Evolutionary conservation across 2,329 filamentous ascomycete genomes (phyloP).

Genomic region (Fusarium anguioides): DNA sequence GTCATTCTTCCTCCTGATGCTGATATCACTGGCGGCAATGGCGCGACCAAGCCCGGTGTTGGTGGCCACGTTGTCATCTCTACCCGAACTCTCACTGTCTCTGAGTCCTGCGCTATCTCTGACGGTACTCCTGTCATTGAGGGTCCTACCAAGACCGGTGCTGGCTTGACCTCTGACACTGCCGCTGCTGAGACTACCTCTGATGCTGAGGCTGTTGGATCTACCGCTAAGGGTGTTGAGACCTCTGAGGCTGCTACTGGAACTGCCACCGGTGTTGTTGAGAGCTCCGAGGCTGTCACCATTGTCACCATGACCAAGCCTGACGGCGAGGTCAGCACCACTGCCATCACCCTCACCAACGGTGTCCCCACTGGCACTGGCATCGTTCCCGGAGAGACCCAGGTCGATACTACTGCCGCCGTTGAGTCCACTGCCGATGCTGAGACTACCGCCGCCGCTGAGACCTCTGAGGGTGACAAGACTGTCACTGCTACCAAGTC

Average conservation of each 20-base stretch:
- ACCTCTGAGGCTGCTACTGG: constrained; percentile 23
- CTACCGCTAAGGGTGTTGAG: constrained; percentile 23
- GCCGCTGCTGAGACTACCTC: constrained; percentile 16
- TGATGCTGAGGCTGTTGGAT: constrained; percentile 18
- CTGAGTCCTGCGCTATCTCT: constrained; percentile 41
- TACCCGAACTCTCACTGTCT: constrained; percentile 43
- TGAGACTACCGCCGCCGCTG: constrained; percentile 14
- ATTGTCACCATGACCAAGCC: constrained; percentile 36
- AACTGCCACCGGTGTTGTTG: constrained; percentile 13
- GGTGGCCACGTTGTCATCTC: constrained; percentile 41
- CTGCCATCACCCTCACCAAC: constrained; percentile 26
- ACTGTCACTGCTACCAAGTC: constrained; percentile 9
- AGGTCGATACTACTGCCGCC: constrained; percentile 9
- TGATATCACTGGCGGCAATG: constrained; percentile 5
- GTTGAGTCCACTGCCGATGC: constrained; percentile 7
- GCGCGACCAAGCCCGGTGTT: constrained; percentile 30
- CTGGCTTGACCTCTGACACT: constrained; percentile 20
- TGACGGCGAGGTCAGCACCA: constrained; percentile 28
- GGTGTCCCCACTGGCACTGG: constrained; percentile 30
- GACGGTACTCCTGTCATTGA: constrained; percentile 39
- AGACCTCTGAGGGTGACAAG: constrained; percentile 7
- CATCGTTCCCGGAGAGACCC: constrained; percentile 10
- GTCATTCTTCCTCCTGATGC: constrained; percentile 44
- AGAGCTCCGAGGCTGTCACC: constrained; percentile 19
- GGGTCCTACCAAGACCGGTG: constrained; percentile 33